Evolutionary conservation across 306 rosid species (phyloP), one percentile per base, ranked within the genome.

Genomic region (Sphenostylis stenocarpa): DNA sequence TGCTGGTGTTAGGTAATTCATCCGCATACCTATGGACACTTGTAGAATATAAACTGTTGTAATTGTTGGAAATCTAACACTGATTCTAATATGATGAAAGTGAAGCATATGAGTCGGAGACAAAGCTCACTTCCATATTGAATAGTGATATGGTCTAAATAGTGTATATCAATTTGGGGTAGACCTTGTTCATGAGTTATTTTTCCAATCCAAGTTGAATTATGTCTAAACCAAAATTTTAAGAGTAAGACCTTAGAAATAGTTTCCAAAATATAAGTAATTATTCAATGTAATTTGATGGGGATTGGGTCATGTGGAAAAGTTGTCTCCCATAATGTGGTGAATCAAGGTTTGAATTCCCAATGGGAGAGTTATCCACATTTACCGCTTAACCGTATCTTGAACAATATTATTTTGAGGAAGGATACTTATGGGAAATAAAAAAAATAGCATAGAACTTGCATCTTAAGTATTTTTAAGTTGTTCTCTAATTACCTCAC

Each of bases 1-100:
- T 76, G 96, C 96, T 28, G 94, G 96, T 36, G 96, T 91, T 60
- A 78, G 94, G 96, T 91, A 75, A 47, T 3, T 68, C 23, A 6
- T 3, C 55, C 13, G 33, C 49, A n/a, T 61, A 6, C 1, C 45
- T 57, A 6, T 48, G 20, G 51, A 7, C 12, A n/a, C 57, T 51
- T 19, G 10, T 51, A 51, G 10, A 17, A 51, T 51, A 19, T 3
- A 38, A 38, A 38, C 43, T 38, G 43, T 9, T 2, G 43, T 38
- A 38, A 38, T 38, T 38, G 0, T 8, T 38, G 13, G 13, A 38
- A 38, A 38, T 38, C 13, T 38, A 3, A 2, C 11, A 38, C 9
- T 2, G 13, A 38, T 38, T 38, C 43, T 38, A 9, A 38, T 38
- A 9, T 38, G 13, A 38, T 9, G 13, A 2, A 38, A 9, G 43